A percentile compares a stretch with the other conserved stretches of the same genome.
These are phyloP conservation scores for Zygotorulaspora florentina DNA, from an alignment of 805 yeast genomes.

Conservation along the genomic window DNA sequence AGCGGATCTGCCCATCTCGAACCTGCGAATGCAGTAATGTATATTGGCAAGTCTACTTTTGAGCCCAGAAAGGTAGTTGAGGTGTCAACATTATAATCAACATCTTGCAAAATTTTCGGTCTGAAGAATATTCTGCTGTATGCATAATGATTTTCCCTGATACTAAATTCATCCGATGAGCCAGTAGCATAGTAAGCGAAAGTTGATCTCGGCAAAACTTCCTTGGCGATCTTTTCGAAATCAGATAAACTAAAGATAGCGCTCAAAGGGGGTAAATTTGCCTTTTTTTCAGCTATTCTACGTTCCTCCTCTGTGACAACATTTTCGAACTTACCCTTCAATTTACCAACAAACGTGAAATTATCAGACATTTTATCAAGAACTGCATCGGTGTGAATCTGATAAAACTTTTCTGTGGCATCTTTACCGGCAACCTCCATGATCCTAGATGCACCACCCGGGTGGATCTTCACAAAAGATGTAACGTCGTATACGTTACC, in stretches of 20 bases:
- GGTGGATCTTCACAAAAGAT: slow-evolving; percentile 73
- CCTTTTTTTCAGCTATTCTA: slow-evolving; percentile 11
- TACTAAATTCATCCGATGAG: slow-evolving; percentile 46
- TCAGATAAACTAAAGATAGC: slow-evolving; percentile 37
- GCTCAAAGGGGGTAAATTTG: slow-evolving; percentile 33
- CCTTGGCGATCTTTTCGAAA: slow-evolving; percentile 40
- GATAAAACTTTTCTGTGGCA: slow-evolving; percentile 52
- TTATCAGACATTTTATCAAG: slow-evolving; percentile 17
- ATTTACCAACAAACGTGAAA: slow-evolving; percentile 14
- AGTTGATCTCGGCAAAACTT: slow-evolving; percentile 34
- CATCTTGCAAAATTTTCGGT: slow-evolving; percentile 39
- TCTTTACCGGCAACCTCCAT: slow-evolving; percentile 79
- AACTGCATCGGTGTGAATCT: slow-evolving; percentile 33
- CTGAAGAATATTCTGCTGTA: slow-evolving; percentile 42
- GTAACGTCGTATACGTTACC: slow-evolving; percentile 81
- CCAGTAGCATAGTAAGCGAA: slow-evolving; percentile 47
- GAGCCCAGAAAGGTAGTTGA: slow-evolving; percentile 48
- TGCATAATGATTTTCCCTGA: slow-evolving; percentile 42
- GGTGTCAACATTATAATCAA: slow-evolving; percentile 35
- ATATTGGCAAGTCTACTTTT: slow-evolving; percentile 44
- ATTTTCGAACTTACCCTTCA: slow-evolving; percentile 14
- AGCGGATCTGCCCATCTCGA: slow-evolving; percentile 42
- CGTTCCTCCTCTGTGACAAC: slow-evolving; percentile 18
- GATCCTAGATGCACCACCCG: slow-evolving; percentile 78
- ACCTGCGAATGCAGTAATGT: slow-evolving; percentile 47